Base-by-base conservation (phyloP, 257 asterid genomes). In the Nicotiana sylvestris region DNA sequence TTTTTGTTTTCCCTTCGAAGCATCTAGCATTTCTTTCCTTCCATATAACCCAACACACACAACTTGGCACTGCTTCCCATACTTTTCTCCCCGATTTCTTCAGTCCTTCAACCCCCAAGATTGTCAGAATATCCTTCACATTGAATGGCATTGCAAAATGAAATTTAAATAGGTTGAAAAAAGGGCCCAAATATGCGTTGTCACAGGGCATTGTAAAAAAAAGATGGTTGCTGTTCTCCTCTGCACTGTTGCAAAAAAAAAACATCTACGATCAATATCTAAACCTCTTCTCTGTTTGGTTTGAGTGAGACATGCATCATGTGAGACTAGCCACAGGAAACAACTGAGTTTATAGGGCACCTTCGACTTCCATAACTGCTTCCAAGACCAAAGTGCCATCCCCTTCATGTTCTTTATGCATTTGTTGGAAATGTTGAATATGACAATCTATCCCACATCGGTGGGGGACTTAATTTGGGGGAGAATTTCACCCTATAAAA, bases 351-450 rank as follows among this genome's bases (percentile, higher is more conserved):
- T 68, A 18, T 68, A 68, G 30, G 4, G 77, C 4, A 21, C 30
- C 5, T 67, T 18, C 4, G 51, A 8, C 77, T 68, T 68, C 17
- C 21, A 9, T 68, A 35, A 18, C 43, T 68, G 77, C 29, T 68
- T 35, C 55, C 77, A 37, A 68, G 12, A 9, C 55, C 77, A 37
- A 37, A 35, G 9, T 35, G 51, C 9, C 18, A 17, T 35, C 17
- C 77, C 53, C 37, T 46, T 72, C 79, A 46, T 21, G 78, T 43
- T 70, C 78, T 70, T 25, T 70, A n/a, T 70, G n/a, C 33, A 21
- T 70, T 39, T 70, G 35, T 70, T 70, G 58, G 78, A 18, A 67
- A 21, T 21, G 21, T 21, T 21, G 21, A 21, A 21, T 21, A 21
- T 21, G 21, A 21, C 21, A 21, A 21, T 21, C 21, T 21, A 21